phyloP scores from a whole-genome alignment of 1,284 basidiomycete species.

The Uromyces viciae-fabae region DNA sequence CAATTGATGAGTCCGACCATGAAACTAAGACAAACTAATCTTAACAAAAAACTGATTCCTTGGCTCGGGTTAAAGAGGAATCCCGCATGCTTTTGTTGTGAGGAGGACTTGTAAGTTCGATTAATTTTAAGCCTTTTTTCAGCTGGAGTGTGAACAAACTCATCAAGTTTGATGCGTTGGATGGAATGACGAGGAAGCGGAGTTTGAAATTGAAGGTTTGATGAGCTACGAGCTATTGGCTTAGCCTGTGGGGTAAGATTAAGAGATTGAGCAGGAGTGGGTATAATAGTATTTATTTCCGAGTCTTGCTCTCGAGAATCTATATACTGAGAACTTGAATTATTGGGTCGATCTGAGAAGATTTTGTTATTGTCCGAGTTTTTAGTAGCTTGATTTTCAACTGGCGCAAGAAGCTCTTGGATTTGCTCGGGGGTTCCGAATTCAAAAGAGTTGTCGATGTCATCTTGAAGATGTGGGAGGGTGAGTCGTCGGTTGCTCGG shows the following conservation, averaged over 20 bases:
- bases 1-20: constrained; percentile 35
- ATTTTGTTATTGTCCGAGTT: too few relatives aligned
- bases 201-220: constrained; percentile 19
- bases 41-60: constrained; percentile 57
- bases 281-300: neutral
- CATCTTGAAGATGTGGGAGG: constrained; percentile 20
- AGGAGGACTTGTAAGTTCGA: constrained; percentile 45
- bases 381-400: neutral
- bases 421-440: constrained; percentile 40
- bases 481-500: neutral
- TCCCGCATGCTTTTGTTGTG: constrained; percentile 47
- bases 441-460: constrained; percentile 2
- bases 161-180: constrained; percentile 40
- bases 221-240: neutral
- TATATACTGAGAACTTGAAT: neutral
- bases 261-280: constrained; percentile 5
- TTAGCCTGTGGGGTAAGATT: constrained; percentile 17
- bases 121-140: constrained; percentile 33
- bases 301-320: neutral
- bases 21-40: constrained; percentile 57
- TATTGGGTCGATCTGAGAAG: neutral
- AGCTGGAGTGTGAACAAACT: constrained; percentile 28
- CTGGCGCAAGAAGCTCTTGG: constrained; percentile 15
- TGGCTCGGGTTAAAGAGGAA: constrained; percentile 55
- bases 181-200: constrained; percentile 18